Conservation (phyloP, 179 eudicot species). For the Vitellaria paradoxa region DNA sequence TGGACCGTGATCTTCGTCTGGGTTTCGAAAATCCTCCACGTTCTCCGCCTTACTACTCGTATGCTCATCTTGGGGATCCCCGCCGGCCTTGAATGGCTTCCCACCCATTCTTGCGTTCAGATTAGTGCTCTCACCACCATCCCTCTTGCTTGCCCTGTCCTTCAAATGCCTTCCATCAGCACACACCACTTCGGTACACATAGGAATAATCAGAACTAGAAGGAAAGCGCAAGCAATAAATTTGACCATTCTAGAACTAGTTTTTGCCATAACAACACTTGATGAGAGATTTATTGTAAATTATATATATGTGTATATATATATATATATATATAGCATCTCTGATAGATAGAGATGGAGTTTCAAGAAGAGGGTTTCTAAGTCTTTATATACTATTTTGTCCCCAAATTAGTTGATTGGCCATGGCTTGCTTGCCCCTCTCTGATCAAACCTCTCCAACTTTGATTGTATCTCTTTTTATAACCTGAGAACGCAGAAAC, state of each 20-base stretch:
- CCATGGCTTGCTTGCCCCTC: constrained; percentile 19
- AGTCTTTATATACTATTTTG: too few relatives aligned
- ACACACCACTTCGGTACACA: constrained; percentile 16
- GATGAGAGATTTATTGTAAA: too few relatives aligned
- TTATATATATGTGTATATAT: too few relatives aligned
- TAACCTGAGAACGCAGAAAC: constrained; percentile 6
- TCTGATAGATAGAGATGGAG: too few relatives aligned
- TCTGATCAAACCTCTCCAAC: too few relatives aligned
- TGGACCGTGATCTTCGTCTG: constrained; percentile 36
- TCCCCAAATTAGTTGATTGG: too few relatives aligned
- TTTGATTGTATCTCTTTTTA: neutral
- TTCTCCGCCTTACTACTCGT: constrained; percentile 7
- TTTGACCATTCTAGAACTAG: neutral
- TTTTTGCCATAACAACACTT: constrained; percentile 16
- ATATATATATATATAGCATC: too few relatives aligned
- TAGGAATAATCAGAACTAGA: constrained; percentile 25
- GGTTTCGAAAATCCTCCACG: constrained; percentile 33
- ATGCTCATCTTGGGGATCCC: too few relatives aligned
- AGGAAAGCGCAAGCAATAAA: constrained; percentile 10
- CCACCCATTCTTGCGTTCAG: neutral
- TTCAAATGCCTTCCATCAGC: constrained; percentile 37
- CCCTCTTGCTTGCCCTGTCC: constrained; percentile 13
- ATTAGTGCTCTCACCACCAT: neutral
- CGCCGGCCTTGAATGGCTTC: neutral
- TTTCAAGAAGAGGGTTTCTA: too few relatives aligned